phyloP scores from a whole-genome alignment of 2,329 filamentous ascomycete genomes.

The Neobulgaria alba region DNA sequence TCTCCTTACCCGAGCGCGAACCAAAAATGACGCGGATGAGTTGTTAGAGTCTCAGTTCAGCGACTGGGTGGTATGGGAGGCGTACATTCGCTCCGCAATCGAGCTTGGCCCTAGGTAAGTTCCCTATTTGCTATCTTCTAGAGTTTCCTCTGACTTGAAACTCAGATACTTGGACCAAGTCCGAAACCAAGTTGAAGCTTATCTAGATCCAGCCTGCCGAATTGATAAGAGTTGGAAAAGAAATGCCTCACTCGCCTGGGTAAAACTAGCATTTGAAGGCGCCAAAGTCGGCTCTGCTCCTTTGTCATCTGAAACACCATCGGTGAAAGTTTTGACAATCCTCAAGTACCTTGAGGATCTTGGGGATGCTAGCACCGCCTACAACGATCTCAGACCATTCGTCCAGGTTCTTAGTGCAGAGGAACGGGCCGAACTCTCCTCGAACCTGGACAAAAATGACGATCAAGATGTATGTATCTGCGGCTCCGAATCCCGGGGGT shows the following conservation, averaged over 20 bases:
- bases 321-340: conserved; percentile 11
- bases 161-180: conserved; percentile 15
- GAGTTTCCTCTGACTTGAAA: conserved; percentile 3
- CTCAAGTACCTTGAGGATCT: conserved; percentile 24
- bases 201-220: conserved; percentile 23
- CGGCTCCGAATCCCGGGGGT: too few relatives aligned
- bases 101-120: conserved; percentile 16
- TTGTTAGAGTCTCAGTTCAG: conserved; percentile 23
- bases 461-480: too few relatives aligned
- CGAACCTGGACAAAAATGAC: too few relatives aligned
- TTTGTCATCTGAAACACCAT: not conserved
- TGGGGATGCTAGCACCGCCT: conserved; percentile 25
- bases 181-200: conserved; percentile 22
- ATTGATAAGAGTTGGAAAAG: conserved; percentile 29
- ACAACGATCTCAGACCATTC: conserved; percentile 24
- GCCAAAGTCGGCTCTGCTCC: not conserved
- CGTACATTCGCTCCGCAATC: conserved; percentile 22
- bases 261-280: conserved; percentile 19
- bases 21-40: conserved; percentile 20
- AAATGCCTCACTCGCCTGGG: conserved; percentile 27
- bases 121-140: too few relatives aligned
- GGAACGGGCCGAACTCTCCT: conserved; percentile 16
- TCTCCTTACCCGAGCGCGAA: conserved; percentile 25
- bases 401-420: conserved; percentile 16
- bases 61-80: conserved; percentile 29